phyloP scores from a whole-genome alignment of 768 basidiomycete species.

The Rhizopogon vinicolor region DNA sequence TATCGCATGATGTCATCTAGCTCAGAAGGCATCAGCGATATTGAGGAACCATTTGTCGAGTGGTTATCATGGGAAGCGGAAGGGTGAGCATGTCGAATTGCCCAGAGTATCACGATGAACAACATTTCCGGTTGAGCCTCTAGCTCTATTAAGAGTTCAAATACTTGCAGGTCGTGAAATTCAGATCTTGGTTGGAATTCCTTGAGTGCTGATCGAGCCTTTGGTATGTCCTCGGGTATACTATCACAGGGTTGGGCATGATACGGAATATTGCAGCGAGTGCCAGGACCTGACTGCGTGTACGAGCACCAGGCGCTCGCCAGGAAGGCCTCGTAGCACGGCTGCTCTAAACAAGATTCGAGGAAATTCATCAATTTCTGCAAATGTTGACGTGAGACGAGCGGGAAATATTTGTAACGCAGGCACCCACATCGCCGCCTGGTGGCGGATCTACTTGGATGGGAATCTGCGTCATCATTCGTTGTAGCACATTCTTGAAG shows the following conservation, averaged over 20 bases:
- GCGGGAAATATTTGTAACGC: no score
- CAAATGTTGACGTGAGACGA: neutral
- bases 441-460: neutral
- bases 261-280: no score
- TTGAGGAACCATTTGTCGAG: neutral
- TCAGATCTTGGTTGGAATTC: neutral
- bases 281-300: neutral
- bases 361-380: neutral
- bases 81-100: neutral
- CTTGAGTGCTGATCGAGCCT: neutral
- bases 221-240: neutral
- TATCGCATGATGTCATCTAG: neutral
- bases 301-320: neutral
- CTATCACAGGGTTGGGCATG: neutral
- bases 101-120: neutral
- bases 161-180: neutral
- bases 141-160: neutral
- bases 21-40: neutral
- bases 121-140: neutral
- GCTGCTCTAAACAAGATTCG: neutral
- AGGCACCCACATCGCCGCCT: neutral
- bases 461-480: neutral
- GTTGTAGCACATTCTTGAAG: neutral
- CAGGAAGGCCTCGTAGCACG: neutral
- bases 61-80: neutral